Percentiles rank a stretch among this genome's conserved stretches.
phyloP scores from a whole-genome alignment of 2,329 filamentous ascomycete genomes.

The Scedosporium minutisporum region DNA sequence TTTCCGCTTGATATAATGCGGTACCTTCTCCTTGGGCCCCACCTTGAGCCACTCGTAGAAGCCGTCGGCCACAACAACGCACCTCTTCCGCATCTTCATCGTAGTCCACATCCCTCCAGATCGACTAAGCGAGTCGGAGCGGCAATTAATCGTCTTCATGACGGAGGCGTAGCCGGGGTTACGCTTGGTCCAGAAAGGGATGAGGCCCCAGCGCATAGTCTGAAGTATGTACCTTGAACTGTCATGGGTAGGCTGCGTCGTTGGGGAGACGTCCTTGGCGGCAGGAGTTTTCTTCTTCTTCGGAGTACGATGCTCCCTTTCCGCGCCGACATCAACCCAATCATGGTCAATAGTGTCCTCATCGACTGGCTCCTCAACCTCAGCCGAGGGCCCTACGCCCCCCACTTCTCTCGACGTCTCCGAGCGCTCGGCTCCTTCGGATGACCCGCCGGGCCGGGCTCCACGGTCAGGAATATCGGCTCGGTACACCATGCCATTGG shows the following conservation, averaged over 20 bases:
- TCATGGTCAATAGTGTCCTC: no score
- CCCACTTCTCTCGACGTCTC: background rate
- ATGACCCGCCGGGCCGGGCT: conserved; percentile 28
- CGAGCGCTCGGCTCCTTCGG: conserved; percentile 2
- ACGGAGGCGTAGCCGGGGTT: conserved; percentile 67
- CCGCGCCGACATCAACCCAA: background rate
- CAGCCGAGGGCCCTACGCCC: no score
- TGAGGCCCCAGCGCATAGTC: conserved; percentile 89
- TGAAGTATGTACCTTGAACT: conserved; percentile 66
- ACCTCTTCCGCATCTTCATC: conserved; percentile 85
- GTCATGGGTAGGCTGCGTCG: background rate
- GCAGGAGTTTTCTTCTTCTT: conserved; percentile 14
- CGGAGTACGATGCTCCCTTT: conserved; percentile 9
- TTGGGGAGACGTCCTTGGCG: conserved; percentile 11
- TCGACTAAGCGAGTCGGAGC: conserved; percentile 72
- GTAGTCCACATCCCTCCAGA: conserved; percentile 79
- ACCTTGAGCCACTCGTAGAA: conserved; percentile 96
- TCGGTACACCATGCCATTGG: conserved; percentile 76
- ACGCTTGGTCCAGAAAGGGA: conserved; percentile 88
- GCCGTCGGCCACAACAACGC: conserved; percentile 78
- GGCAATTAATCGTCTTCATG: conserved; percentile 90
- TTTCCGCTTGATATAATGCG: conserved; percentile 72
- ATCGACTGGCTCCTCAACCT: no score
- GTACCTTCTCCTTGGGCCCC: conserved; percentile 65
- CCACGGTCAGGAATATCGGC: conserved; percentile 58